Evolutionary conservation across 768 basidiomycete genomes (phyloP).

Genomic region (Collybiopsis confluens): DNA sequence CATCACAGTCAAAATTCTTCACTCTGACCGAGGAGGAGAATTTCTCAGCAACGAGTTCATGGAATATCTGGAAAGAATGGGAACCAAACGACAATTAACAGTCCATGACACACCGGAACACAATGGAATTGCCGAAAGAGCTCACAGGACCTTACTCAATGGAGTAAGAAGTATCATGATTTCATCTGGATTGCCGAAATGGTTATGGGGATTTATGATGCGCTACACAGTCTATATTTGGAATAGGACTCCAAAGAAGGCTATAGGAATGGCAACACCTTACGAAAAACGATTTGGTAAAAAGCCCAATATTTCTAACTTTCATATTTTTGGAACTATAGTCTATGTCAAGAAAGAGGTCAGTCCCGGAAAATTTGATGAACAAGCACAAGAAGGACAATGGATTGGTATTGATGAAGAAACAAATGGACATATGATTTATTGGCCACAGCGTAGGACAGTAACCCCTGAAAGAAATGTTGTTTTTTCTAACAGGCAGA

Average conservation of each 20-base stretch:
- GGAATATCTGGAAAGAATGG: too few relatives aligned
- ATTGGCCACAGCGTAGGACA: conserved; percentile 16
- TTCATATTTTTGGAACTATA: not conserved
- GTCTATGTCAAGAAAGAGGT: not conserved
- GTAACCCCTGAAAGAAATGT: not conserved
- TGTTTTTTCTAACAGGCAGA: not conserved
- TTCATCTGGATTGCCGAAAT: not conserved
- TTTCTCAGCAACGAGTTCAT: too few relatives aligned
- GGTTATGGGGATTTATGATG: not conserved
- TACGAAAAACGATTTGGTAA: too few relatives aligned
- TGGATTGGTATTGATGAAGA: not conserved
- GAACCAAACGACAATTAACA: too few relatives aligned
- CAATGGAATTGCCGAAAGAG: not conserved
- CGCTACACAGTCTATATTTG: not conserved
- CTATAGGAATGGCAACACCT: too few relatives aligned
- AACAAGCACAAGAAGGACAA: not conserved
- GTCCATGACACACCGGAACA: not conserved
- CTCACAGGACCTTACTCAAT: not conserved
- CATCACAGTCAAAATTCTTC: too few relatives aligned
- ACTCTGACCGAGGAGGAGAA: too few relatives aligned
- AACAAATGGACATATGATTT: conserved; percentile 14
- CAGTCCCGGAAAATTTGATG: not conserved
- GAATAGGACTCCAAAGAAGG: not conserved
- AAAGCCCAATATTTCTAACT: not conserved
- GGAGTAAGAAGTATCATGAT: not conserved